phyloP scores from a whole-genome alignment of 176 grass and related monocot genomes.

The Oryza coarctata region DNA sequence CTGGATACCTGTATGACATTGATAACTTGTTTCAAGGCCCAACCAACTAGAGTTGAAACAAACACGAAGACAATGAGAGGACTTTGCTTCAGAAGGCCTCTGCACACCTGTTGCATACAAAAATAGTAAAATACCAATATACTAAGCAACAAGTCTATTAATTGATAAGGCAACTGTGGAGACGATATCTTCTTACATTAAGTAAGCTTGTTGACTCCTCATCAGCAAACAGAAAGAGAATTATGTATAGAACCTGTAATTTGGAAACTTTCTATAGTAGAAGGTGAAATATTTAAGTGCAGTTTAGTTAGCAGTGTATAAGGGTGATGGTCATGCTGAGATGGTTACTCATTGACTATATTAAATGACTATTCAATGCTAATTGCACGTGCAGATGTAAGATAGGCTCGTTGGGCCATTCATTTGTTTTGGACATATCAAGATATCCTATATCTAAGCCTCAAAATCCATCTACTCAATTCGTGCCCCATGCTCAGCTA shows the following conservation, averaged over 20 bases:
- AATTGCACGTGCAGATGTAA: background rate
- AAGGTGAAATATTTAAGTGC: background rate
- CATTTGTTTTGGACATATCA: background rate
- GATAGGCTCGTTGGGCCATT: background rate
- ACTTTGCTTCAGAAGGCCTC: constrained; percentile 46
- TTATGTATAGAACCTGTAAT: constrained; percentile 89
- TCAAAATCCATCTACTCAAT: background rate
- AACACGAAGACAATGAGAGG: constrained; percentile 54
- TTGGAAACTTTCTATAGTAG: constrained; percentile 1
- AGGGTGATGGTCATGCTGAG: background rate
- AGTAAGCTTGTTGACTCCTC: constrained; percentile 60
- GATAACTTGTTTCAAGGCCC: constrained; percentile 78
- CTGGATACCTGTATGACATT: constrained; percentile 71
- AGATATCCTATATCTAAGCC: background rate
- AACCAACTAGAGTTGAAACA: constrained; percentile 66
- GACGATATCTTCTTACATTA: constrained; percentile 51
- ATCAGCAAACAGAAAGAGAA: constrained; percentile 72
- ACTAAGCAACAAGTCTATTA: background rate
- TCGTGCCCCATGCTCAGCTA: background rate
- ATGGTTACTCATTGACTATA: background rate
- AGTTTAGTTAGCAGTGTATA: background rate
- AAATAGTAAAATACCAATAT: constrained; percentile 3
- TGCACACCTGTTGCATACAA: constrained; percentile 40
- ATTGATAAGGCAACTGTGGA: background rate
- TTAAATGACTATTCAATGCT: background rate